These are phyloP conservation scores for Mucor saturninus DNA, from an alignment of 371 early-diverging fungal genomes.

Conservation along the genomic window DNA sequence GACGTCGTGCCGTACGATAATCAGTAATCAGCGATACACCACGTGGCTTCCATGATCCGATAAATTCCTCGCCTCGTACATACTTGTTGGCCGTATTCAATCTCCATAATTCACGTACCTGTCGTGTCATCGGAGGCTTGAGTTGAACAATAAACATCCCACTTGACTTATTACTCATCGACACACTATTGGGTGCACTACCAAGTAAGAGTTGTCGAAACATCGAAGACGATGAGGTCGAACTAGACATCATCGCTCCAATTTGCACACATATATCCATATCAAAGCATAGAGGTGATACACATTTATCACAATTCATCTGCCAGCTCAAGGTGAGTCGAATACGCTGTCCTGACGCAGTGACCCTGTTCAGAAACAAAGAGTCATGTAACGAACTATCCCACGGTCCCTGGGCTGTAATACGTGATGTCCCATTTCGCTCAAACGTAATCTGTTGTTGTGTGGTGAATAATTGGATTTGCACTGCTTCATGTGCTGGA, in stretches of 20 bases:
- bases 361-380: constrained; percentile 71
- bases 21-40: constrained; percentile 73
- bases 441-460: constrained; percentile 40
- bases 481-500: constrained; percentile 31
- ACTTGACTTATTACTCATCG: constrained; percentile 37
- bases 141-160: constrained; percentile 58
- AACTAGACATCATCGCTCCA: constrained; percentile 18
- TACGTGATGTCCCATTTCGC: constrained; percentile 52
- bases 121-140: constrained; percentile 62
- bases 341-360: constrained; percentile 59
- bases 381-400: constrained; percentile 84
- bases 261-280: constrained; percentile 64
- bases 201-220: constrained; percentile 39
- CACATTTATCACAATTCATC: constrained; percentile 55
- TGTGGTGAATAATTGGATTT: constrained; percentile 47
- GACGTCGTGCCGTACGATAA: constrained; percentile 47
- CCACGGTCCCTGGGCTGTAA: constrained; percentile 69
- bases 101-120: constrained; percentile 70
- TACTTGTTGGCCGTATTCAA: constrained; percentile 77
- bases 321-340: constrained; percentile 56
- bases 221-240: constrained; percentile 37
- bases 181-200: not conserved
- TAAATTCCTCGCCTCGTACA: constrained; percentile 84
- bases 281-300: constrained; percentile 49
- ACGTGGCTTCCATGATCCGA: constrained; percentile 79